Conservation (phyloP, 345 rosid genomes). For the Sisymbrium irio region DNA sequence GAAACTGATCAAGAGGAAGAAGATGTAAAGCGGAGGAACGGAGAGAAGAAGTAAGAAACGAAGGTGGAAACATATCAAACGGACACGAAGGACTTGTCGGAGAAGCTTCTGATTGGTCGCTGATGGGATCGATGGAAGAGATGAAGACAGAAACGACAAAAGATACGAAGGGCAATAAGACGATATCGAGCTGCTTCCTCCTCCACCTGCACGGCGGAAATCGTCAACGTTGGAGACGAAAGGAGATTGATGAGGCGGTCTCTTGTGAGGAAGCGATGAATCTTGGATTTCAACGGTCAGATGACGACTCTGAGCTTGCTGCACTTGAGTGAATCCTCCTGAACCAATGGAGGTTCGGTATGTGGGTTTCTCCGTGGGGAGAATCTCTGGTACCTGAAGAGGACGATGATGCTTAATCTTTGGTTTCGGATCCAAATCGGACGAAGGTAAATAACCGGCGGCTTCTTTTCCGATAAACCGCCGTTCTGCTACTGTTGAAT, state of each 20-base stretch:
- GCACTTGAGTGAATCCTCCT: constrained; percentile 28
- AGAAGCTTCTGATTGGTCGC: constrained; percentile 40
- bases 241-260: constrained; percentile 37
- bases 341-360: constrained; percentile 24
- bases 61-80: constrained; percentile 53
- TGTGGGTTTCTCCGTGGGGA: neutral
- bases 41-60: constrained; percentile 53
- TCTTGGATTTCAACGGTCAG: constrained; percentile 50
- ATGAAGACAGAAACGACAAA: constrained; percentile 27
- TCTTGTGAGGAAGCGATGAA: constrained; percentile 42
- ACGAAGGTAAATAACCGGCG: constrained; percentile 28
- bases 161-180: constrained; percentile 33
- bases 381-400: constrained; percentile 31
- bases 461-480: constrained; percentile 44
- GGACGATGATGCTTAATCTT: constrained; percentile 36
- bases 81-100: constrained; percentile 50
- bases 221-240: constrained; percentile 37
- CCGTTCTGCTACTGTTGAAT: constrained; percentile 33
- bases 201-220: constrained; percentile 27
- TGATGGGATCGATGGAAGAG: constrained; percentile 34
- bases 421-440: constrained; percentile 34
- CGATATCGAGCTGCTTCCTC: constrained; percentile 16
- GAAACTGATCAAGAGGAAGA: constrained; percentile 34
- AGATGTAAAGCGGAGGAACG: constrained; percentile 38
- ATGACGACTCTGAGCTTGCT: constrained; percentile 33